Conservation (phyloP, 176 grass and related monocot species). For the Zoysia japonica region DNA sequence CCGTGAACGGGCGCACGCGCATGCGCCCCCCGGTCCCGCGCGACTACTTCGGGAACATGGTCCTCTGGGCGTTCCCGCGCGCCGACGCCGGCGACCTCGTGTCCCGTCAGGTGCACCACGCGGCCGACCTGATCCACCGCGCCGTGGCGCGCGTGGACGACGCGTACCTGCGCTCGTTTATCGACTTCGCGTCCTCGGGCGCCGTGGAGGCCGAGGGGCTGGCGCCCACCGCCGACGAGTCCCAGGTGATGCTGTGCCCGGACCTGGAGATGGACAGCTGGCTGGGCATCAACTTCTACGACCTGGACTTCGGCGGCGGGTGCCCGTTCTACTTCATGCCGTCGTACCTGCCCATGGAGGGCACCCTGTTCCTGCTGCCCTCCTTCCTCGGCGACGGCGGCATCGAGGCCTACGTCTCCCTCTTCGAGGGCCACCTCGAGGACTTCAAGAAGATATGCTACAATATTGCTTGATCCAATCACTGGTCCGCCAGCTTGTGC, state of each 20-base stretch:
- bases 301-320: slow-evolving; percentile 39
- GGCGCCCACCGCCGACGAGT: neutral
- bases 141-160: slow-evolving; percentile 22
- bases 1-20: neutral
- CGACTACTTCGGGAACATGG: slow-evolving; percentile 5
- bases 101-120: slow-evolving; percentile 3
- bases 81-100: slow-evolving; percentile 17
- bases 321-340: slow-evolving; percentile 6
- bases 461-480: neutral
- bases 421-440: neutral
- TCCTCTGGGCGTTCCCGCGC: neutral
- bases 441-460: slow-evolving; percentile 13
- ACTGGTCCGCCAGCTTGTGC: neutral
- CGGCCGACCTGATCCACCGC: slow-evolving; percentile 24
- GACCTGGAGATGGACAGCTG: slow-evolving; percentile 41
- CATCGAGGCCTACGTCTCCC: neutral
- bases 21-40: neutral
- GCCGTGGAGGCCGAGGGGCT: neutral
- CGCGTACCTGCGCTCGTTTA: slow-evolving; percentile 36
- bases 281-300: slow-evolving; percentile 31
- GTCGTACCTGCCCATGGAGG: slow-evolving; percentile 5
- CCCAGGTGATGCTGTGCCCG: slow-evolving; percentile 28
- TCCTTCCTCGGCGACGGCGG: neutral
- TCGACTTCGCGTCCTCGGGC: slow-evolving; percentile 33
- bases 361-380: neutral